These are phyloP conservation scores for Immersiella caudata DNA, from an alignment of 495 filamentous ascomycete genomes.

Conservation along the genomic window DNA sequence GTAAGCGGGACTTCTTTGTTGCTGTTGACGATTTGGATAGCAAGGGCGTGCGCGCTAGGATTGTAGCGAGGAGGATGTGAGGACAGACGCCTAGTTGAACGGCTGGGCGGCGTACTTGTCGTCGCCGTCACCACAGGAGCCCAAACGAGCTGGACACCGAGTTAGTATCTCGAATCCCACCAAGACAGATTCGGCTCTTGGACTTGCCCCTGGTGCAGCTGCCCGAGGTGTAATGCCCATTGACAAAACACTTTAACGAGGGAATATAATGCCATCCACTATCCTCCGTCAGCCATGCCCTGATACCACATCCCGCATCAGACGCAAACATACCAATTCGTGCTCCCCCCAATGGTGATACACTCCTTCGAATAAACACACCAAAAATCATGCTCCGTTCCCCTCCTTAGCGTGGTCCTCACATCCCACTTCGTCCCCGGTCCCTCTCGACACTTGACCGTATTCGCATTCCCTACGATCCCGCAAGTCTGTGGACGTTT, in stretches of 20 bases:
- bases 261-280: constrained; percentile 10
- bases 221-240: constrained; percentile 8
- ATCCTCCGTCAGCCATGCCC: too few species aligned
- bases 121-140: background rate
- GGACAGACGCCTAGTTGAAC: background rate
- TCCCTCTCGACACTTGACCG: constrained; percentile 5
- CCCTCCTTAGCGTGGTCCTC: background rate
- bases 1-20: constrained; percentile 26
- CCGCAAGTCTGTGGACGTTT: background rate
- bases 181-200: background rate
- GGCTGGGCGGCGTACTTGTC: background rate
- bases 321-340: background rate
- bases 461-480: background rate
- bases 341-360: background rate
- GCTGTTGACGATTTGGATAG: constrained; percentile 21
- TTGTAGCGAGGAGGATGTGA: background rate
- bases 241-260: background rate
- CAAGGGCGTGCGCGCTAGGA: constrained; percentile 24
- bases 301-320: background rate
- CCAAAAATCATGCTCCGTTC: background rate
- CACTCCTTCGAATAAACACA: constrained; percentile 2
- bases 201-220: background rate
- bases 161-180: background rate
- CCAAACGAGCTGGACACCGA: background rate
- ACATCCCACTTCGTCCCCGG: background rate